A percentile compares a stretch with the other conserved stretches of the same genome.
Conservation (phyloP, 768 basidiomycete genomes). For the Aureoboletus auriporus region DNA sequence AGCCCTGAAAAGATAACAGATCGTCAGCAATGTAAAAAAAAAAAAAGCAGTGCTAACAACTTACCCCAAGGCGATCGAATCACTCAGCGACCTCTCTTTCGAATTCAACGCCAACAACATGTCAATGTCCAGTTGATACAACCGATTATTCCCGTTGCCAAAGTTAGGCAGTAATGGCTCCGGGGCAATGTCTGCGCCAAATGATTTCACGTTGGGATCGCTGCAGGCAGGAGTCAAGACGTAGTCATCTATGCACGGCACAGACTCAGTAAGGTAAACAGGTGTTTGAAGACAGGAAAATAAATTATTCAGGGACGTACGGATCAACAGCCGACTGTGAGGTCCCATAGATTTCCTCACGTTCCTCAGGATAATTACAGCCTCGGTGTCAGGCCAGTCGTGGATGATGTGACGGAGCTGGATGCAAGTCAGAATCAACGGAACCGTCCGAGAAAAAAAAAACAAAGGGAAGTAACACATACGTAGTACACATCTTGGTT, state of each 20-base stretch:
- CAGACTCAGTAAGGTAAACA: too few species aligned
- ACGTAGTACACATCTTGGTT: slow-evolving; percentile 33
- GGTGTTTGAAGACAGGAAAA: too few species aligned
- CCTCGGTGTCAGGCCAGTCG: slow-evolving; percentile 27
- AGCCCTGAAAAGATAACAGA: slow-evolving; percentile 4
- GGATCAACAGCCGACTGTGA: slow-evolving; percentile 24
- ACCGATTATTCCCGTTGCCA: slow-evolving; percentile 26
- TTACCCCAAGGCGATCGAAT: slow-evolving; percentile 25
- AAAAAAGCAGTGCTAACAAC: not conserved
- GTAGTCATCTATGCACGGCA: slow-evolving; percentile 19
- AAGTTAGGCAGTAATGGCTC: slow-evolving; percentile 32
- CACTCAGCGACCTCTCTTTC: slow-evolving; percentile 30
- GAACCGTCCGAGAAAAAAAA: not conserved
- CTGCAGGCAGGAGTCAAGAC: slow-evolving; percentile 14
- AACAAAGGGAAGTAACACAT: slow-evolving; percentile 1
- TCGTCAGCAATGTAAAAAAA: not conserved
- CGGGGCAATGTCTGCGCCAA: slow-evolving; percentile 17
- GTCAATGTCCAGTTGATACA: slow-evolving; percentile 28
- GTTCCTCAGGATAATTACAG: slow-evolving; percentile 19
- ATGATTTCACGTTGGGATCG: not conserved
- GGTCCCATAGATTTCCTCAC: slow-evolving; percentile 22
- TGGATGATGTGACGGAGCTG: slow-evolving; percentile 22
- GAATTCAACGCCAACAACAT: slow-evolving; percentile 31
- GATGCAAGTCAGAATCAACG: not conserved
- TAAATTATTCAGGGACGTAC: slow-evolving; percentile 14